These are phyloP conservation scores for Gossypium herbaceum DNA, from an alignment of 345 rosid species.

Conservation along the genomic window DNA sequence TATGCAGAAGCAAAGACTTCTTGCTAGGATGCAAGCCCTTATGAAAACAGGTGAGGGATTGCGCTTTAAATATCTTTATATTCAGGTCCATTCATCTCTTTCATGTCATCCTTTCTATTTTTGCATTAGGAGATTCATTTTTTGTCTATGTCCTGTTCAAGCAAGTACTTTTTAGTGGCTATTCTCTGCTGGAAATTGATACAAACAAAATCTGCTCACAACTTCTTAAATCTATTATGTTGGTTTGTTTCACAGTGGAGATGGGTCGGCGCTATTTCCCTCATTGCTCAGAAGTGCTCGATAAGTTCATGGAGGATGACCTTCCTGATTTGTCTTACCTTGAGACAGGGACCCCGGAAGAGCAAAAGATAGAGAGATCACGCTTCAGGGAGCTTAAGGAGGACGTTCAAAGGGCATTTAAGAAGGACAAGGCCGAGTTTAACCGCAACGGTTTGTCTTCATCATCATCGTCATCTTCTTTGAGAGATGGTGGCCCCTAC, in stretches of 20 bases:
- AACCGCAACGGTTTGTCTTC: slow-evolving; percentile 51
- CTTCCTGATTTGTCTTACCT: slow-evolving; percentile 74
- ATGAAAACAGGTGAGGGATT: slow-evolving; percentile 70
- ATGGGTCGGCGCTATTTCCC: slow-evolving; percentile 84
- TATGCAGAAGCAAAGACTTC: slow-evolving; percentile 62
- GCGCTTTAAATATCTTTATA: slow-evolving; percentile 3
- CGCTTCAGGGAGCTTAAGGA: slow-evolving; percentile 81
- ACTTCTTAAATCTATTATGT: neutral
- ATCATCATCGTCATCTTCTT: slow-evolving; percentile 58
- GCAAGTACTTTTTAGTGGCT: neutral
- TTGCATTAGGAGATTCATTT: neutral
- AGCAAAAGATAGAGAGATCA: slow-evolving; percentile 56
- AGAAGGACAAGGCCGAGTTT: slow-evolving; percentile 72
- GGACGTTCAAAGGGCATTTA: slow-evolving; percentile 76
- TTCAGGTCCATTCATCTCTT: neutral
- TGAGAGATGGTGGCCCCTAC: slow-evolving; percentile 25
- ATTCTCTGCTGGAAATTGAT: neutral
- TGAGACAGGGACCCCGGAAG: slow-evolving; percentile 57
- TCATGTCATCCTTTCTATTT: neutral
- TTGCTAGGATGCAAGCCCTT: slow-evolving; percentile 72
- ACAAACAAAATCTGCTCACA: neutral
- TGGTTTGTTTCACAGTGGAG: slow-evolving; percentile 54
- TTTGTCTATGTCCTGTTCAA: neutral
- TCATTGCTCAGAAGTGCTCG: slow-evolving; percentile 76
- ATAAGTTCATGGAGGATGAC: slow-evolving; percentile 96